These are phyloP conservation scores for Suillus variegatus DNA, from an alignment of 768 basidiomycete genomes.

Conservation along the genomic window DNA sequence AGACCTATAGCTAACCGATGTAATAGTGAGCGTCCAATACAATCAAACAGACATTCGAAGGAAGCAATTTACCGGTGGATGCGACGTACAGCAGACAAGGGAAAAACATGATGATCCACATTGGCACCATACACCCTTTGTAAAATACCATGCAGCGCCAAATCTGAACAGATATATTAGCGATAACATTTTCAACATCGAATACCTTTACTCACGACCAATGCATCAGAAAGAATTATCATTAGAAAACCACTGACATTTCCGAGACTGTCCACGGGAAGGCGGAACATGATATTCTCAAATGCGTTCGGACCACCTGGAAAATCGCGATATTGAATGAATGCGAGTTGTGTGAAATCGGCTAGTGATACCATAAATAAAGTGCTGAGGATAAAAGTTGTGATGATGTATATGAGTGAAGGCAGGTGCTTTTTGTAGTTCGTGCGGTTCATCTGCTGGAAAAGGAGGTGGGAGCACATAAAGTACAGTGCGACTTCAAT, in stretches of 20 bases:
- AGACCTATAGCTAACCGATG: not conserved
- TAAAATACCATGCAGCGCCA: slow-evolving; percentile 4
- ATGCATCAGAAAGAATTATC: slow-evolving; percentile 17
- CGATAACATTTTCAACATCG: too few relatives aligned
- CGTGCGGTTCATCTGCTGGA: not conserved
- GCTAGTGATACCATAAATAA: slow-evolving; percentile 19
- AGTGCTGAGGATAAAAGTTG: slow-evolving; percentile 19
- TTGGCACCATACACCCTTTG: not conserved
- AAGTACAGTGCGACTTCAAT: slow-evolving; percentile 10
- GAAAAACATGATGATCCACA: not conserved
- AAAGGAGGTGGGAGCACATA: slow-evolving; percentile 7
- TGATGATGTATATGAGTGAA: slow-evolving; percentile 6
- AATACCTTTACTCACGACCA: slow-evolving; percentile 15
- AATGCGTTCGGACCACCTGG: slow-evolving; percentile 32
- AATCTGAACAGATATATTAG: too few relatives aligned
- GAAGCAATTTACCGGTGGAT: not conserved
- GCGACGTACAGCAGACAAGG: not conserved
- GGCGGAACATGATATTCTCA: slow-evolving; percentile 13
- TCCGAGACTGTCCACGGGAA: slow-evolving; percentile 19
- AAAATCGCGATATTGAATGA: slow-evolving; percentile 34
- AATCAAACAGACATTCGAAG: too few relatives aligned
- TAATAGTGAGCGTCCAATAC: not conserved
- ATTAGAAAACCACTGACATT: slow-evolving; percentile 16
- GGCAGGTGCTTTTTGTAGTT: not conserved
- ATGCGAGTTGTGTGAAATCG: slow-evolving; percentile 27